A percentile compares a stretch with the other conserved stretches of the same genome.
These are phyloP conservation scores for Monilinia laxa DNA, from an alignment of 2,329 filamentous ascomycete species.

Conservation along the genomic window DNA sequence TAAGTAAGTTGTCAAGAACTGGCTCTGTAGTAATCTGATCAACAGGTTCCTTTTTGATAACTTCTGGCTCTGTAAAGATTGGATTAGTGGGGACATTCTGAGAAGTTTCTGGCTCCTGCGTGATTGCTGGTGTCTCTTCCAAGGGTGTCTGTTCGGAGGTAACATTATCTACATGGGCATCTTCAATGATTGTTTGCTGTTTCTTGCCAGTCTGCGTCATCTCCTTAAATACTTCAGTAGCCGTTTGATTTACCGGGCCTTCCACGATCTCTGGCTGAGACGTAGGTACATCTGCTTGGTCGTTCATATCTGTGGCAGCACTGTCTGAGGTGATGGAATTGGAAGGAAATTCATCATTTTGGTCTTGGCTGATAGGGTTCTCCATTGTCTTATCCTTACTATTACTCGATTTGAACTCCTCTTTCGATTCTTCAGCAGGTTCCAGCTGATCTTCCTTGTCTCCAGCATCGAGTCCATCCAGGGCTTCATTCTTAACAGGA, in stretches of 20 bases:
- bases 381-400: conserved; percentile 45
- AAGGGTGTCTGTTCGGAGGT: neutral
- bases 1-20: neutral
- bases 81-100: neutral
- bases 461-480: conserved; percentile 29
- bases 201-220: neutral
- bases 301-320: conserved; percentile 26
- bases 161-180: neutral
- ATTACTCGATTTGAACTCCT: conserved; percentile 36
- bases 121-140: neutral
- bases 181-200: neutral
- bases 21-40: neutral
- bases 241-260: neutral
- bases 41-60: neutral
- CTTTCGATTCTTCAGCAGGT: conserved; percentile 36
- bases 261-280: conserved; percentile 6
- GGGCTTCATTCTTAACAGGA: conserved; percentile 12
- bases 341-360: conserved; percentile 1
- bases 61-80: neutral
- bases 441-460: conserved; percentile 36
- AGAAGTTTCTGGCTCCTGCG: neutral
- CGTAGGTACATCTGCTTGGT: conserved; percentile 6
- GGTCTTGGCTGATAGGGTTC: conserved; percentile 10
- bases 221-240: neutral
- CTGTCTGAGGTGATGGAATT: conserved; percentile 23